Evolutionary conservation across 2,329 filamentous ascomycete genomes (phyloP), one percentile per base, ranked within the genome.

Genomic region (Monilinia fructicola): DNA sequence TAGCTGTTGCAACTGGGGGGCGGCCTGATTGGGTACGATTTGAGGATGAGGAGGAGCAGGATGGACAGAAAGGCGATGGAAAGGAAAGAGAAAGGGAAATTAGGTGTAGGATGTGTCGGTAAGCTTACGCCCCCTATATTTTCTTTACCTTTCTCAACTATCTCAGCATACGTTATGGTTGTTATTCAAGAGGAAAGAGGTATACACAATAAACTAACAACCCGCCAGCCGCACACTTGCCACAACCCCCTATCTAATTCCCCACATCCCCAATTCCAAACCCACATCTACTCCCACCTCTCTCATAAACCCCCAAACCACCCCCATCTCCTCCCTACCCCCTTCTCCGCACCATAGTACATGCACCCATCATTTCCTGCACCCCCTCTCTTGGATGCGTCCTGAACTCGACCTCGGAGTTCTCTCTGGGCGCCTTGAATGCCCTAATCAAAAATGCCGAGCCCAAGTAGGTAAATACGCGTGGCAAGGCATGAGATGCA

Each of bases 321-420:
- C 62, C 40, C 70, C 69, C 12, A 74, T 73, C 54, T 69, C 73
- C 40, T 73, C 69, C 31, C 71, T 76, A 73, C 69, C 68, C 67
- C 67, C 67, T 69, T 48, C 67, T 71, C 66, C 65, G 9, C 60
- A 63, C 70, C 65, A 71, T 74, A 42, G 76, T 50, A 76, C 80
- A 44, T 99, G 95, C 74, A 89, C 90, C 26, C 94, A 98, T 78
- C 86, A 93, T 77, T 98, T 97, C 78, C 79, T 98, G 70, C 93
- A 98, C 74, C 92, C 95, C 0, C 81, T 99, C 44, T 91, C 91
- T 18, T 99, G 95, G 95, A 99, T 99, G 95, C 87, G 91, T 9
- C 81, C 88, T 0, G 88, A 89, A 73, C 86, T 99, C 3, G 90
- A 93, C 73, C 85, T 90, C 74, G 93, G 91, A 38, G 86, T 89